phyloP scores from a whole-genome alignment of 176 grass and related monocot genomes.

The Lolium perenne region DNA sequence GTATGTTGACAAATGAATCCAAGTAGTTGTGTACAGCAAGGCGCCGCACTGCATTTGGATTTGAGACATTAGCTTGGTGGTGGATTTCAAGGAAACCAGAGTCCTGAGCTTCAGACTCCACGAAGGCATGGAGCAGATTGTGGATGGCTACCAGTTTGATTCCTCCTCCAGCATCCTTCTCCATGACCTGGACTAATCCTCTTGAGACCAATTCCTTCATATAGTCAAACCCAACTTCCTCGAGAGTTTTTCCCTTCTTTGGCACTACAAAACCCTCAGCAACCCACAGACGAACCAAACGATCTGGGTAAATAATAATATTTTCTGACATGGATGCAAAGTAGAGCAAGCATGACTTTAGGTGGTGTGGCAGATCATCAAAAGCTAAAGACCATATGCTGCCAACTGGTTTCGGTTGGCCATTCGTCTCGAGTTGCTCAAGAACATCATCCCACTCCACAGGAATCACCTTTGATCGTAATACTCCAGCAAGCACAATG shows the following conservation, averaged over 20 bases:
- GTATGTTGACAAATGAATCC: conserved; percentile 40
- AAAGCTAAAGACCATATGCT: conserved; percentile 48
- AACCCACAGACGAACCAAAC: conserved; percentile 50
- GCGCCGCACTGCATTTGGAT: conserved; percentile 46
- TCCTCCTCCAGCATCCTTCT: conserved; percentile 45
- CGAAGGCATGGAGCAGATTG: conserved; percentile 30
- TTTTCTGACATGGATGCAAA: conserved; percentile 49
- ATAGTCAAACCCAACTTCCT: conserved; percentile 43
- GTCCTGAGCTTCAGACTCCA: conserved; percentile 50
- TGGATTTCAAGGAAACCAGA: conserved; percentile 54
- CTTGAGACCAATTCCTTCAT: conserved; percentile 49
- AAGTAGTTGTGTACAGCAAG: conserved; percentile 52
- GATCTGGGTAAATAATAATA: conserved; percentile 37
- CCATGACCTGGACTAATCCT: conserved; percentile 49
- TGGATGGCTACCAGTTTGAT: conserved; percentile 50
- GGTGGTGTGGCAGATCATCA: conserved; percentile 54
- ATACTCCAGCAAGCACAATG: conserved; percentile 49
- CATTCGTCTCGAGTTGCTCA: conserved; percentile 47
- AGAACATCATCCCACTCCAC: conserved; percentile 49
- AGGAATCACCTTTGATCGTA: conserved; percentile 45
- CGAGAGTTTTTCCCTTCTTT: conserved; percentile 45
- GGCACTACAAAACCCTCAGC: conserved; percentile 52
- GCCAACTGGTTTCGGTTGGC: conserved; percentile 43
- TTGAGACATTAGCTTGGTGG: conserved; percentile 38
- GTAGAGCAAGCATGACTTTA: conserved; percentile 66